Evolutionary conservation across 2,329 filamentous ascomycete species (phyloP).

Genomic region (Claviceps sp.): DNA sequence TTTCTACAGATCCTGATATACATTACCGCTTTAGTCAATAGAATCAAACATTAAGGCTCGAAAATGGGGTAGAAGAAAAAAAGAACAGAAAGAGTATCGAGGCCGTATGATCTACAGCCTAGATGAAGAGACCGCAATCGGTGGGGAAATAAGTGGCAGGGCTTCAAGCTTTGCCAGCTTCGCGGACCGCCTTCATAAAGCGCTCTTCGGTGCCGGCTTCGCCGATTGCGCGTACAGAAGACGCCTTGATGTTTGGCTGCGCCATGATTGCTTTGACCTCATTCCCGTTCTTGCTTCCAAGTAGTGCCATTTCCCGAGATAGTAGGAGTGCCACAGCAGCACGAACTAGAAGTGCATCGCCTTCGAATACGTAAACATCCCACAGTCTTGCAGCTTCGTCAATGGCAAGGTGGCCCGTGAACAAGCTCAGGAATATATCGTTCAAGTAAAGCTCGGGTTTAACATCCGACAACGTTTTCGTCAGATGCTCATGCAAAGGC

Average conservation of each 20-base stretch:
- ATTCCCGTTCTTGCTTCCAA: conserved; percentile 29
- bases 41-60: conserved; percentile 4
- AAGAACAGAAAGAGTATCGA: neutral
- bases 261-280: conserved; percentile 29
- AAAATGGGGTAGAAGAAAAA: neutral
- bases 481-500: conserved; percentile 50
- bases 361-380: conserved; percentile 76
- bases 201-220: conserved; percentile 35
- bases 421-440: conserved; percentile 49
- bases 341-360: conserved; percentile 57
- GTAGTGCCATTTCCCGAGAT: conserved; percentile 36
- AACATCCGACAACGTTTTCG: conserved; percentile 30
- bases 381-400: conserved; percentile 62
- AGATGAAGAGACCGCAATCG: neutral
- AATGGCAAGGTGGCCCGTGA: conserved; percentile 48
- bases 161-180: conserved; percentile 20
- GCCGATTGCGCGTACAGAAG: conserved; percentile 23
- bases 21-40: conserved; percentile 11
- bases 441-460: conserved; percentile 42
- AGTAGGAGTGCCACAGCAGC: conserved; percentile 56
- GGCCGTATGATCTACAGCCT: neutral
- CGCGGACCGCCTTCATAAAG: conserved; percentile 22
- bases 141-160: neutral
- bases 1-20: conserved; percentile 13
- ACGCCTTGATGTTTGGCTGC: conserved; percentile 16